Percentiles rank a stretch among this genome's conserved stretches.
Evolutionary conservation across 208 protist species (phyloP).

Genomic region (Leishmania guyanensis): DNA sequence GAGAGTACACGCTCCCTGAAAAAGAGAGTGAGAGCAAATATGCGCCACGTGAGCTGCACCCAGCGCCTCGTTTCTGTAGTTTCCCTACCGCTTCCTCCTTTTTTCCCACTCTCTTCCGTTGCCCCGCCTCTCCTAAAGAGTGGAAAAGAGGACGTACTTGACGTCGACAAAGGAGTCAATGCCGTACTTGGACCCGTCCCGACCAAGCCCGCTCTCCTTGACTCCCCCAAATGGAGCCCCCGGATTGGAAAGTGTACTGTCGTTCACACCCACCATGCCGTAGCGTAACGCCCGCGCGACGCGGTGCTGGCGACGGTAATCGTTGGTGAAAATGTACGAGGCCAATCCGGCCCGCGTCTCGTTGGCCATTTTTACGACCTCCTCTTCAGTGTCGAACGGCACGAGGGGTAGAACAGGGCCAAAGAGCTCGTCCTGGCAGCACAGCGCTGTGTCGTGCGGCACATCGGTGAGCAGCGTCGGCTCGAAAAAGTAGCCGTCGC

Average conservation of each 20-base stretch:
- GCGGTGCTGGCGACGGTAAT: constrained; percentile 72
- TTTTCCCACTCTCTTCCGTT: neutral
- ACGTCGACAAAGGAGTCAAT: constrained; percentile 86
- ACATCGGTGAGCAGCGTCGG: constrained; percentile 85
- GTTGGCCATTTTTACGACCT: constrained; percentile 81
- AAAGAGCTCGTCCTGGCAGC: constrained; percentile 90
- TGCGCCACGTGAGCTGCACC: neutral
- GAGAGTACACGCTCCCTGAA: neutral
- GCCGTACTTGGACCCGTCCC: constrained; percentile 90
- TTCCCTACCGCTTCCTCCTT: neutral
- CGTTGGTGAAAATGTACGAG: constrained; percentile 75
- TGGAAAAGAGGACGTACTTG: constrained; percentile 83
- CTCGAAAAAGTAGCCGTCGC: constrained; percentile 78
- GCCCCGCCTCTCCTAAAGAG: constrained; percentile 23
- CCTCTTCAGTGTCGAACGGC: constrained; percentile 70
- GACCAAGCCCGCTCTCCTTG: constrained; percentile 90
- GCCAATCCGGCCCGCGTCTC: constrained; percentile 73
- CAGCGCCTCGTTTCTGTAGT: neutral
- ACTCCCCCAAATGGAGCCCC: constrained; percentile 88
- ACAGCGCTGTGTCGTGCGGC: constrained; percentile 47
- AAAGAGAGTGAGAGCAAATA: neutral
- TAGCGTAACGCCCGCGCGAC: constrained; percentile 64
- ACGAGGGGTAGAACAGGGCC: constrained; percentile 87
- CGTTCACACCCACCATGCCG: constrained; percentile 91
- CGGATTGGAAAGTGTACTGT: constrained; percentile 56